Conservation (phyloP, 805 yeast species). For the Yarrowia sp. region DNA sequence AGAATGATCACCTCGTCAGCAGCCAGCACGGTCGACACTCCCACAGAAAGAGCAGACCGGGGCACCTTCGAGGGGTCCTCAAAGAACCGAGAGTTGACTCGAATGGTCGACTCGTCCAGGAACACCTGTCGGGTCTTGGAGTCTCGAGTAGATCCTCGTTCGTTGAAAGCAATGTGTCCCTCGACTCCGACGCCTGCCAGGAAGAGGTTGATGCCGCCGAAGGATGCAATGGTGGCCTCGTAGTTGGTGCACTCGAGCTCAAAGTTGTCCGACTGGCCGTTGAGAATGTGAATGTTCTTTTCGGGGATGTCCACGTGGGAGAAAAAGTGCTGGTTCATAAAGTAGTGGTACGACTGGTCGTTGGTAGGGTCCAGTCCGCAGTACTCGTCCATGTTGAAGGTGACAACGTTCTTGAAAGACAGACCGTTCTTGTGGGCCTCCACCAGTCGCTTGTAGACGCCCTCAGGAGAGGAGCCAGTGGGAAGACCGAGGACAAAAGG, state of each 20-base stretch:
- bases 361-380: slow-evolving; percentile 47
- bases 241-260: slow-evolving; percentile 48
- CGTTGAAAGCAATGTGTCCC: slow-evolving; percentile 61
- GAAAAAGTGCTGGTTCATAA: slow-evolving; percentile 55
- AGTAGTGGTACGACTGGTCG: slow-evolving; percentile 54
- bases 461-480: slow-evolving; percentile 61
- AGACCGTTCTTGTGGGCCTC: slow-evolving; percentile 45
- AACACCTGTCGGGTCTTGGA: slow-evolving; percentile 47
- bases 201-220: slow-evolving; percentile 52
- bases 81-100: slow-evolving; percentile 55
- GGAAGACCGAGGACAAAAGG: slow-evolving; percentile 57
- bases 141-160: slow-evolving; percentile 49
- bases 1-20: slow-evolving; percentile 52
- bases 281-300: slow-evolving; percentile 51
- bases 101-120: slow-evolving; percentile 49
- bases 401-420: slow-evolving; percentile 51
- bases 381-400: slow-evolving; percentile 64
- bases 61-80: slow-evolving; percentile 49
- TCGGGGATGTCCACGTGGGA: slow-evolving; percentile 53
- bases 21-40: slow-evolving; percentile 54
- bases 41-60: slow-evolving; percentile 50
- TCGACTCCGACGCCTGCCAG: slow-evolving; percentile 61
- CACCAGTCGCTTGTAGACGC: slow-evolving; percentile 48
- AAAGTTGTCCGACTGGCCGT: slow-evolving; percentile 49
- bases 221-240: slow-evolving; percentile 47